Evolutionary conservation across 2,329 filamentous ascomycete species (phyloP).

Genomic region (Achaetomium macrosporum): DNA sequence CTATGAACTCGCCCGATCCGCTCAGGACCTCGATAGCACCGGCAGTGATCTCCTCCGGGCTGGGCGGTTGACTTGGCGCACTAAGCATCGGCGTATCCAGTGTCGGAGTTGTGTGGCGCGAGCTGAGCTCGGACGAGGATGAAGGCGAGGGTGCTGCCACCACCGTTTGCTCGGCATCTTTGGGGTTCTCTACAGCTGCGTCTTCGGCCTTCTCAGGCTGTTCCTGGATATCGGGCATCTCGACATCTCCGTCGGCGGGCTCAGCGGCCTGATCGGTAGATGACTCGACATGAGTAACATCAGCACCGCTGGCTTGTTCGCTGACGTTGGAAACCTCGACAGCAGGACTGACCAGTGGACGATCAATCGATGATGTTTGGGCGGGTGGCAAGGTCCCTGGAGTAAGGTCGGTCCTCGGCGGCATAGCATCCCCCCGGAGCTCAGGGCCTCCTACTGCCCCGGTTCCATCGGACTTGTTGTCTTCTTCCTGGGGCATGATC

Average conservation of each 20-base stretch:
- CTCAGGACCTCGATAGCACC: conserved; percentile 34
- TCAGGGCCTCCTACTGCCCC: background rate
- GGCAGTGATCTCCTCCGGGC: background rate
- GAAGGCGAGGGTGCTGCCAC: background rate
- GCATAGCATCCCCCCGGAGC: background rate
- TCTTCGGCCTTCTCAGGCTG: background rate
- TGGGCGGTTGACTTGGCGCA: background rate
- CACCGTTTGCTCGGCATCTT: background rate
- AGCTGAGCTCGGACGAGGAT: conserved; percentile 12
- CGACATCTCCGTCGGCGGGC: background rate
- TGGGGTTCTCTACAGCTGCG: background rate
- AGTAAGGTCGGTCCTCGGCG: background rate
- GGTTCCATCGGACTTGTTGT: background rate
- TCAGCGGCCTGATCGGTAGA: background rate
- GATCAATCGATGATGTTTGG: background rate
- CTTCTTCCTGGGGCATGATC: background rate
- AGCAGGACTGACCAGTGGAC: no score
- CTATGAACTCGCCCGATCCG: conserved; percentile 35
- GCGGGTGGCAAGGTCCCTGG: no score
- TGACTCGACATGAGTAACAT: background rate
- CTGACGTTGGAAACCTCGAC: no score
- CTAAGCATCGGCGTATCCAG: conserved; percentile 1
- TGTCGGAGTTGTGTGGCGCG: conserved; percentile 9
- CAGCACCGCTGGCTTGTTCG: no score
- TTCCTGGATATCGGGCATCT: background rate